These are phyloP conservation scores for Rhizopogon salebrosus DNA, from an alignment of 768 basidiomycete species.

Conservation along the genomic window DNA sequence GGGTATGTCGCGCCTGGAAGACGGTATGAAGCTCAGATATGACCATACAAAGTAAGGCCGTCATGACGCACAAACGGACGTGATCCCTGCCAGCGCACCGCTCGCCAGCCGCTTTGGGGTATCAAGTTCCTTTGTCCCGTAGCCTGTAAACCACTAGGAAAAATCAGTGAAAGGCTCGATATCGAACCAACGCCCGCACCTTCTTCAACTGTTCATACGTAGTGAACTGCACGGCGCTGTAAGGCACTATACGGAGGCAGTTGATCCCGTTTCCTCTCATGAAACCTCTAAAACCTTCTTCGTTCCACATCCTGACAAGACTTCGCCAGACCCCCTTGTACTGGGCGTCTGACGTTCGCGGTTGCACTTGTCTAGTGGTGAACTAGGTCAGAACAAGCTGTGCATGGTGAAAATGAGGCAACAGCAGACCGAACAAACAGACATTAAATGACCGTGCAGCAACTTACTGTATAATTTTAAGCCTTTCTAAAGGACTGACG, in stretches of 20 bases:
- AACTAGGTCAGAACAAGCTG: conserved; percentile 2
- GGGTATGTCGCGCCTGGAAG: conserved; percentile 78
- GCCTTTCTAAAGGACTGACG: conserved; percentile 84
- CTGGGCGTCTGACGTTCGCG: conserved; percentile 50
- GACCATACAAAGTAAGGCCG: conserved; percentile 5
- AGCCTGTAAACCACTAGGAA: conserved; percentile 61
- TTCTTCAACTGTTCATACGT: conserved; percentile 91
- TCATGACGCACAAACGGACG: conserved; percentile 76
- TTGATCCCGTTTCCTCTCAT: conserved; percentile 95
- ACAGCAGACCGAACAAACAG: background rate
- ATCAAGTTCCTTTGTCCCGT: conserved; percentile 74
- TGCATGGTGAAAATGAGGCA: background rate
- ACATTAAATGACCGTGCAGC: background rate
- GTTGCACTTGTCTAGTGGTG: conserved; percentile 79
- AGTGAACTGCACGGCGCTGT: conserved; percentile 82
- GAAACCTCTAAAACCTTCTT: conserved; percentile 89
- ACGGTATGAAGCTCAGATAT: conserved; percentile 4
- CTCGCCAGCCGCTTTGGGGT: conserved; percentile 82
- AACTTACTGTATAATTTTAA: conserved; percentile 95
- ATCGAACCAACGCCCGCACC: conserved; percentile 31
- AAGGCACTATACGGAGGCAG: conserved; percentile 90
- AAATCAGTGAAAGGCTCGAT: background rate
- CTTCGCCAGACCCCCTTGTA: conserved; percentile 85
- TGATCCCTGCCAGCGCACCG: conserved; percentile 90
- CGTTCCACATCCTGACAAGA: conserved; percentile 80